Conservation (phyloP, 257 asterid genomes). For the Jasminum sambac region DNA sequence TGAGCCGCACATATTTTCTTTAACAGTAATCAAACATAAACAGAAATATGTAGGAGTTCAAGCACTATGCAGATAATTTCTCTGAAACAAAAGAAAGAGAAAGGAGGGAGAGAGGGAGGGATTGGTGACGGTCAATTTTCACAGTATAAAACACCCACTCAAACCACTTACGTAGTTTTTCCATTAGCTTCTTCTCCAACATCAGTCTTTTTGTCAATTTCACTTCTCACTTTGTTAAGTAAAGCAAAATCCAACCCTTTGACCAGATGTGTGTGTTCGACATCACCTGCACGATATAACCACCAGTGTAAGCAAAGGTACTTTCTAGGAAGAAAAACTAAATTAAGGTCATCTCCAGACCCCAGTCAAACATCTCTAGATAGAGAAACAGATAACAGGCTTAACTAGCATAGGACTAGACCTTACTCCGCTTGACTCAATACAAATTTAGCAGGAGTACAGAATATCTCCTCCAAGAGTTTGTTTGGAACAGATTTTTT, state of each 20-base stretch:
- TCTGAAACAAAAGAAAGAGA: slow-evolving; percentile 24
- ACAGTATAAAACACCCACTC: neutral
- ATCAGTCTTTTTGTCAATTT: slow-evolving; percentile 87
- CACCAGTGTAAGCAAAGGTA: slow-evolving; percentile 23
- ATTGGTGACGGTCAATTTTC: slow-evolving; percentile 9
- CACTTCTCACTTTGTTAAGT: slow-evolving; percentile 94
- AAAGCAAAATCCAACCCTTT: slow-evolving; percentile 98
- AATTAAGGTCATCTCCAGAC: slow-evolving; percentile 19
- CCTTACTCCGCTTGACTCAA: neutral
- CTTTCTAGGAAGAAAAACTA: slow-evolving; percentile 10
- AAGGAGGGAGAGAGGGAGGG: no score
- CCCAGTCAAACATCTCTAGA: slow-evolving; percentile 2
- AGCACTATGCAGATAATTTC: slow-evolving; percentile 9
- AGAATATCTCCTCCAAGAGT: neutral
- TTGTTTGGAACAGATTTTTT: no score
- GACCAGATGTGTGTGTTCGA: slow-evolving; percentile 97
- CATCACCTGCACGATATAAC: slow-evolving; percentile 75
- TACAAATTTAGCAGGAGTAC: neutral
- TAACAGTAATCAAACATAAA: slow-evolving; percentile 8
- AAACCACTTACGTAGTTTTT: slow-evolving; percentile 53
- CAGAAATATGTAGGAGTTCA: neutral
- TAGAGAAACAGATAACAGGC: slow-evolving; percentile 2
- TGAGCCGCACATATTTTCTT: slow-evolving; percentile 11
- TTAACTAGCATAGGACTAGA: slow-evolving; percentile 15
- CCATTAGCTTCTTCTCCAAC: slow-evolving; percentile 73